Evolutionary conservation across 805 yeast species (phyloP).

Genomic region (Hanseniaspora meyeri): DNA sequence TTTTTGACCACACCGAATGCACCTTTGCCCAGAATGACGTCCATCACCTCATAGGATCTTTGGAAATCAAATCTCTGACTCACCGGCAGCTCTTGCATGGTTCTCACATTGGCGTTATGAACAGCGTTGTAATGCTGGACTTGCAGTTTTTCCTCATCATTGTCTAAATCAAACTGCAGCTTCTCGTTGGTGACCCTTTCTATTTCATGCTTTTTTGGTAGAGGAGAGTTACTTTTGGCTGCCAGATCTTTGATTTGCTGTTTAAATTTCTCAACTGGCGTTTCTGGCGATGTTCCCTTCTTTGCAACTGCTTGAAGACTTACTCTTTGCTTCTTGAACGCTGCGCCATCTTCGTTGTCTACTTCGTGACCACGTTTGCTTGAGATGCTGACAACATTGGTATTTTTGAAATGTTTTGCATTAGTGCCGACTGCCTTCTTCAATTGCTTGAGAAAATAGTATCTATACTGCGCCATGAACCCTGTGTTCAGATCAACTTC

Average conservation of each 20-base stretch:
- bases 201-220: background rate
- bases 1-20: constrained; percentile 94
- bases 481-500: constrained; percentile 34
- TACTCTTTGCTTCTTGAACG: background rate
- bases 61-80: constrained; percentile 10
- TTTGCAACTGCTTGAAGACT: too few relatives aligned
- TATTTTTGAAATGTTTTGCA: background rate
- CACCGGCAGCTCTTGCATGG: constrained; percentile 14
- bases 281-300: background rate
- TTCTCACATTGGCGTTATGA: background rate
- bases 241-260: background rate
- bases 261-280: background rate
- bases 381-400: background rate
- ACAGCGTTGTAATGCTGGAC: background rate
- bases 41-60: constrained; percentile 25
- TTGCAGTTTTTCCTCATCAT: background rate
- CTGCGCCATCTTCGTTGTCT: background rate
- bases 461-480: constrained; percentile 10
- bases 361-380: background rate
- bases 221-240: background rate
- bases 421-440: background rate
- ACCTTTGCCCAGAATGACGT: constrained; percentile 90
- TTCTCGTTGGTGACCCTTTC: background rate
- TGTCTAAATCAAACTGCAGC: background rate
- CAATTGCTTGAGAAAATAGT: background rate